These are phyloP conservation scores for Xerocomellus intermedius DNA, from an alignment of 768 basidiomycete genomes.

Conservation along the genomic window DNA sequence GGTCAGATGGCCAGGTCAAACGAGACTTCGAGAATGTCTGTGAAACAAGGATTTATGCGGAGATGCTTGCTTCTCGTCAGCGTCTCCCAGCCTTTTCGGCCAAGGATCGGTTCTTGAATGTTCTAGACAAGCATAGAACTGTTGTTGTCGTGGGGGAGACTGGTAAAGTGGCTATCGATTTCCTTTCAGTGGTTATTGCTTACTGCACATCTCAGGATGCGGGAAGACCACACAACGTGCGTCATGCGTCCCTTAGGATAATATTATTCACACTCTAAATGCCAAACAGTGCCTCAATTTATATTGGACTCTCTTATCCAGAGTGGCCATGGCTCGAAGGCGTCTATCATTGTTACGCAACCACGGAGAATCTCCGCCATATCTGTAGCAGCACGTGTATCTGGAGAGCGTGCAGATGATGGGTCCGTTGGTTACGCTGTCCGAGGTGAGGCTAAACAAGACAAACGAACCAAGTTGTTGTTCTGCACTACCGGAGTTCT, in stretches of 20 bases:
- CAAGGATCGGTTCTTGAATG: slow-evolving; percentile 57
- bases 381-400: slow-evolving; percentile 84
- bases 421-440: slow-evolving; percentile 87
- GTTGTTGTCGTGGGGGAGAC: slow-evolving; percentile 91
- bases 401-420: slow-evolving; percentile 73
- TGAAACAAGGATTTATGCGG: slow-evolving; percentile 47
- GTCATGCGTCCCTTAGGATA: slow-evolving; percentile 9
- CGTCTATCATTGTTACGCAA: slow-evolving; percentile 84
- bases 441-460: slow-evolving; percentile 76
- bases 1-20: slow-evolving; percentile 49
- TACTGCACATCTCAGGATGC: slow-evolving; percentile 48
- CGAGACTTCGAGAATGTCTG: slow-evolving; percentile 50
- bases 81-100: slow-evolving; percentile 77
- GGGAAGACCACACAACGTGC: slow-evolving; percentile 89
- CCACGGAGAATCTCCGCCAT: slow-evolving; percentile 88
- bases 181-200: not conserved
- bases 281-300: slow-evolving; percentile 73
- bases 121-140: slow-evolving; percentile 58
- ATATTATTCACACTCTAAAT: not conserved
- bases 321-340: slow-evolving; percentile 55
- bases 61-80: slow-evolving; percentile 54
- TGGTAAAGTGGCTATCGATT: slow-evolving; percentile 40
- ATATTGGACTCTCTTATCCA: slow-evolving; percentile 81
- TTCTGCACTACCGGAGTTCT: slow-evolving; percentile 97
- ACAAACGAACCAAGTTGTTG: slow-evolving; percentile 66